Percentiles rank a stretch among this genome's conserved stretches.
Evolutionary conservation across 345 rosid species (phyloP).

Genomic region (Hevea brasiliensis): DNA sequence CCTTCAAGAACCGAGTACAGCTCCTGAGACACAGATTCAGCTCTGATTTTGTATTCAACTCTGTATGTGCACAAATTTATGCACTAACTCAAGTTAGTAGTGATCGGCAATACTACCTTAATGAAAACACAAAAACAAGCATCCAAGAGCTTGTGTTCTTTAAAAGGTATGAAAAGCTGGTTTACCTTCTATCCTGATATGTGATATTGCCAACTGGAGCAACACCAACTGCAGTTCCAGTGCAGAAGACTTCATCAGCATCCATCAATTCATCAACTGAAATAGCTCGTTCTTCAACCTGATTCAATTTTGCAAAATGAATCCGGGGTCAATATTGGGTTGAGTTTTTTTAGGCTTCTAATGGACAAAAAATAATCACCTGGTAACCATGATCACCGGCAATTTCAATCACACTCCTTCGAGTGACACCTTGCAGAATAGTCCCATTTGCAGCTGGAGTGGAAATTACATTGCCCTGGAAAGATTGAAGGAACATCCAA

Average conservation of each 20-base stretch:
- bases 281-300: slow-evolving; percentile 48
- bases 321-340: not conserved
- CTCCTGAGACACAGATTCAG: slow-evolving; percentile 43
- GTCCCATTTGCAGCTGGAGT: slow-evolving; percentile 80
- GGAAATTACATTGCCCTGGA: slow-evolving; percentile 61
- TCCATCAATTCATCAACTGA: slow-evolving; percentile 40
- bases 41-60: slow-evolving; percentile 47
- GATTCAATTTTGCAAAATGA: slow-evolving; percentile 4
- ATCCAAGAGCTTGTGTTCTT: no score
- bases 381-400: slow-evolving; percentile 66
- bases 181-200: slow-evolving; percentile 42
- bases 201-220: slow-evolving; percentile 50
- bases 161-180: no score
- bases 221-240: slow-evolving; percentile 51
- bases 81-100: no score
- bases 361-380: slow-evolving; percentile 29
- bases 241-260: slow-evolving; percentile 61
- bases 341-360: not conserved
- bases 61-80: slow-evolving; percentile 53
- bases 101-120: no score
- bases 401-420: slow-evolving; percentile 71
- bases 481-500: not conserved
- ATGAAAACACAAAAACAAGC: no score
- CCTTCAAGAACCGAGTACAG: slow-evolving; percentile 60
- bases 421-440: slow-evolving; percentile 71